Conservation (phyloP, 257 asterid species). For the Datura wrightii region DNA sequence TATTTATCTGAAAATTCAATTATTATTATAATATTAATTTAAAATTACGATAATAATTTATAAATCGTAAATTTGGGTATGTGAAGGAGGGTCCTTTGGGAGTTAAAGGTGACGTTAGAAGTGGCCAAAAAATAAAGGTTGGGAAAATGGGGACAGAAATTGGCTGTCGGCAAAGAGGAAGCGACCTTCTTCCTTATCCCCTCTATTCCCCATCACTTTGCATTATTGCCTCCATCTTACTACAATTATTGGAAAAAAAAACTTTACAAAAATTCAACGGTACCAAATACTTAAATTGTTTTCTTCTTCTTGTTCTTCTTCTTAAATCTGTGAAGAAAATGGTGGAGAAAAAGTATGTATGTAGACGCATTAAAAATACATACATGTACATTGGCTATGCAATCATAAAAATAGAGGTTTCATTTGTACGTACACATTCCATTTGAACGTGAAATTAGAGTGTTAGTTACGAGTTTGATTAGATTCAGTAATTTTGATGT, state of each 20-base stretch:
- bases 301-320: too few species aligned
- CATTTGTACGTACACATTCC: background rate
- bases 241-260: background rate
- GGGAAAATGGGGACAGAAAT: conserved; percentile 39
- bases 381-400: background rate
- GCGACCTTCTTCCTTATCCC: conserved; percentile 41
- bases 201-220: background rate
- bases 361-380: background rate
- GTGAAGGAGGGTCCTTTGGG: background rate
- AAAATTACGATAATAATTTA: too few species aligned
- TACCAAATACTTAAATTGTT: background rate
- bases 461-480: background rate
- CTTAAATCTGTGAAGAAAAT: background rate
- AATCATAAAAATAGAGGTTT: background rate
- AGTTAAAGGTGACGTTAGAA: conserved; percentile 36
- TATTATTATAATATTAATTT: too few species aligned
- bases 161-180: conserved; percentile 80
- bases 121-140: conserved; percentile 40
- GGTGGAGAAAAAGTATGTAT: background rate
- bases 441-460: background rate
- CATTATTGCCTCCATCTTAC: background rate
- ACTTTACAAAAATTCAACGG: background rate
- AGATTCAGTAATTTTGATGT: too few species aligned
- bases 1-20: too few species aligned
- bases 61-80: too few species aligned